phyloP scores from a whole-genome alignment of 2,329 filamentous ascomycete species.

The Phyllachora maydis region DNA sequence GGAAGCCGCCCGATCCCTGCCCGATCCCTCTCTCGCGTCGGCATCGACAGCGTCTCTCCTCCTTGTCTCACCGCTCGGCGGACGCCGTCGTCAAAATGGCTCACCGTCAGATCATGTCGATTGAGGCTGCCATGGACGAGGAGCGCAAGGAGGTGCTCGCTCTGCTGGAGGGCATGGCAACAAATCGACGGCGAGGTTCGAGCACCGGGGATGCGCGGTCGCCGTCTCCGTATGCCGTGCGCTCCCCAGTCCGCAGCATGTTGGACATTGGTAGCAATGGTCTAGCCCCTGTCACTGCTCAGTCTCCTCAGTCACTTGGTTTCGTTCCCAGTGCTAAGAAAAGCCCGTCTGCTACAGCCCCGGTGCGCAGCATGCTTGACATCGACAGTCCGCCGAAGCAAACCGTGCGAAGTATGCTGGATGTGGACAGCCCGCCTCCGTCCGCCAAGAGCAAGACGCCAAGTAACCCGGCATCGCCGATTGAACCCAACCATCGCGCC shows the following conservation, averaged over 20 bases:
- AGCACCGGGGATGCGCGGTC: conserved; percentile 18
- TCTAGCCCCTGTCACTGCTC: conserved; percentile 6
- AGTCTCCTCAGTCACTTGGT: conserved; percentile 2
- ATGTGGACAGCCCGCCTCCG: conserved; percentile 17
- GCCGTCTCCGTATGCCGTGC: conserved; percentile 33
- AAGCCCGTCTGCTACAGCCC: conserved; percentile 15
- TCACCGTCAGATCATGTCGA: too few species aligned
- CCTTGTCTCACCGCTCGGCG: too few species aligned
- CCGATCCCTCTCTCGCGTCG: too few species aligned
- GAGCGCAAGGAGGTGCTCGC: conserved; percentile 56
- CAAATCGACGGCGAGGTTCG: conserved; percentile 10
- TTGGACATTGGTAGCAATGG: conserved; percentile 32
- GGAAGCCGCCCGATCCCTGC: too few species aligned
- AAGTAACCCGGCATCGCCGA: conserved; percentile 25
- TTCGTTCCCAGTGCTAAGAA: conserved; percentile 9
- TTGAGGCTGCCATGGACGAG: conserved; percentile 58
- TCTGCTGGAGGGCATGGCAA: conserved; percentile 33
- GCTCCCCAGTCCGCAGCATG: conserved; percentile 50
- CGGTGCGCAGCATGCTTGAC: conserved; percentile 43
- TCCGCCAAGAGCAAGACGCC: conserved; percentile 3
- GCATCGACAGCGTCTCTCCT: too few species aligned
- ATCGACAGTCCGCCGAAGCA: conserved; percentile 21
- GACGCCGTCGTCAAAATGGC: too few species aligned
- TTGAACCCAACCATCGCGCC: conserved; percentile 15
- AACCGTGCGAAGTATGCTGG: conserved; percentile 29